These are phyloP conservation scores for Smittium culicis DNA, from an alignment of 371 early-diverging fungal species.

Conservation along the genomic window DNA sequence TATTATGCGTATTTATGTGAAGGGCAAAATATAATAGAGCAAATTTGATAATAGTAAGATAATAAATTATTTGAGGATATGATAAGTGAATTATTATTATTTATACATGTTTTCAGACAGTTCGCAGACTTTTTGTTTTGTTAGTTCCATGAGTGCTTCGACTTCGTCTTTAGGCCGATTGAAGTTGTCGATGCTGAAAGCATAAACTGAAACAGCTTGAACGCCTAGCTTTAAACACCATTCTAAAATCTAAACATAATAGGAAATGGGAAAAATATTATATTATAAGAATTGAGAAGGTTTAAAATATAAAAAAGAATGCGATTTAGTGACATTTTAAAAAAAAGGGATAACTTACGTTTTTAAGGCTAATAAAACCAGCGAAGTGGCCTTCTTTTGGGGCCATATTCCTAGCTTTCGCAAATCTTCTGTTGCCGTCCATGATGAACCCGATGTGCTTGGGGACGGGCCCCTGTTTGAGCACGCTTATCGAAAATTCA, in stretches of 20 bases:
- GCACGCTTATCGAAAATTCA: constrained; percentile 29
- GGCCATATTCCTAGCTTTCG: constrained; percentile 41
- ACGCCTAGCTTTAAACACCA: constrained; percentile 77
- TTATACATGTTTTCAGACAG: constrained; percentile 28
- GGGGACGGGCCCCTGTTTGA: constrained; percentile 70
- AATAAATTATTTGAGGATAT: too few relatives aligned
- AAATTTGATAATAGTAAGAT: too few relatives aligned
- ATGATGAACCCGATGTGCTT: constrained; percentile 94
- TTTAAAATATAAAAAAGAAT: not conserved
- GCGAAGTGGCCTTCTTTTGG: constrained; percentile 60
- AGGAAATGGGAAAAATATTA: not conserved
- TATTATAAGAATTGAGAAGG: not conserved
- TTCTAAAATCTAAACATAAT: constrained; percentile 50
- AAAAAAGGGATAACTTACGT: constrained; percentile 29
- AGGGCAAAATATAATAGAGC: too few relatives aligned
- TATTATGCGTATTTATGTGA: too few relatives aligned
- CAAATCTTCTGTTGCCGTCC: constrained; percentile 98
- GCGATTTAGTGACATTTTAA: not conserved
- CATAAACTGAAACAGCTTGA: constrained; percentile 87
- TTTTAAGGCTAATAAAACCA: constrained; percentile 68
- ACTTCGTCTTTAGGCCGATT: constrained; percentile 85
- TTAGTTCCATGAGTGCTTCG: constrained; percentile 71
- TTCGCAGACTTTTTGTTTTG: constrained; percentile 61
- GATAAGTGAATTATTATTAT: not conserved
- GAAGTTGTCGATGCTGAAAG: constrained; percentile 97